These are phyloP conservation scores for Eudorina sp. DNA, from an alignment of 139 green algal species.

Conservation along the genomic window DNA sequence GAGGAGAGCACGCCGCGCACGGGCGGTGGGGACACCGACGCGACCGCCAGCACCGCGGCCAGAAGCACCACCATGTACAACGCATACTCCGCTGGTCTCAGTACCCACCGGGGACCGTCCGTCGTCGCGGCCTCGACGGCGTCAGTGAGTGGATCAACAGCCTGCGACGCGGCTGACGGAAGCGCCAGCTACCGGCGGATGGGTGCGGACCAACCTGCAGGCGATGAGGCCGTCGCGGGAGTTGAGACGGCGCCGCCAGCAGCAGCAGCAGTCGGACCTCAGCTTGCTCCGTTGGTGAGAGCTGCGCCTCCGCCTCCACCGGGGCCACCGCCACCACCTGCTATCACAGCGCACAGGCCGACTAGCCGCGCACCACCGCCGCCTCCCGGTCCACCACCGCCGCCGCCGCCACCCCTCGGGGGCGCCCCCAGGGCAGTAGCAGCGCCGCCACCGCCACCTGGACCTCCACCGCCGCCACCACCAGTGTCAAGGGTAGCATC, in stretches of 20 bases:
- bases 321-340: slow-evolving; percentile 7
- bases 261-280: neutral
- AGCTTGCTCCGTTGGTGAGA: neutral
- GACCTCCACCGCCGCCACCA: slow-evolving; percentile 31
- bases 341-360: neutral
- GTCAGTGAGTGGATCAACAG: neutral
- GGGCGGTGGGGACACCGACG: neutral
- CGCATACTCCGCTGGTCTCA: neutral
- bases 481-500: neutral
- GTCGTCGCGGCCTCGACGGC: neutral
- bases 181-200: too few relatives aligned
- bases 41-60: neutral
- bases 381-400: neutral
- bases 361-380: neutral
- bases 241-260: too few relatives aligned
- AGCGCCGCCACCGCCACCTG: slow-evolving; percentile 34
- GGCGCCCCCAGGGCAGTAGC: neutral
- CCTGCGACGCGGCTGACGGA: neutral
- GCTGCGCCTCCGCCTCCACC: slow-evolving; percentile 2
- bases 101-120: neutral
- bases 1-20: neutral
- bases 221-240: too few relatives aligned
- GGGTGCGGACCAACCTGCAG: too few relatives aligned
- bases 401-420: neutral
- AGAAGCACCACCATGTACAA: neutral